Evolutionary conservation across 2,329 filamentous ascomycete genomes (phyloP).

Genomic region (Oidium heveae): DNA sequence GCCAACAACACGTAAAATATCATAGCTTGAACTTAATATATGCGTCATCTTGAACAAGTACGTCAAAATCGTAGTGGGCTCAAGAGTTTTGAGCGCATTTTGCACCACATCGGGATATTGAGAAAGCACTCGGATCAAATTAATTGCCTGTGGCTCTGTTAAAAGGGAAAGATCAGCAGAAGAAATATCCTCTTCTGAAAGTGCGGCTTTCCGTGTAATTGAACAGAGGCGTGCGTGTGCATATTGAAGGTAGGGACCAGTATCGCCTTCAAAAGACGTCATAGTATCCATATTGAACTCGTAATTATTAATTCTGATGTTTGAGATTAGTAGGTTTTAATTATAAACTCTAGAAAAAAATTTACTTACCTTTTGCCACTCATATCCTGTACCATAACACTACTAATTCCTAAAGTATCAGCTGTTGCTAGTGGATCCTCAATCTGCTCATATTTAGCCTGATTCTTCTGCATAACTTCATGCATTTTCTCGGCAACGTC

Average conservation of each 20-base stretch:
- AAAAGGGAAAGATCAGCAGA: constrained; percentile 42
- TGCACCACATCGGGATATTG: constrained; percentile 69
- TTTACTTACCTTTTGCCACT: constrained; percentile 54
- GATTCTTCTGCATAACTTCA: constrained; percentile 82
- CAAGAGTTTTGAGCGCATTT: constrained; percentile 64
- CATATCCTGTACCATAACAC: constrained; percentile 98
- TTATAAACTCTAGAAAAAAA: background rate
- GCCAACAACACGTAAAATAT: constrained; percentile 59
- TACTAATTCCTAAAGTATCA: constrained; percentile 74
- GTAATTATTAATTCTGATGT: constrained; percentile 33
- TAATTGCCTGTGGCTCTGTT: constrained; percentile 43
- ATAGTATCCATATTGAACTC: constrained; percentile 59
- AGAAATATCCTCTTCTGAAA: constrained; percentile 30
- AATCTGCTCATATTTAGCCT: constrained; percentile 73
- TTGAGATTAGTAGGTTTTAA: constrained; percentile 1
- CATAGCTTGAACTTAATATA: constrained; percentile 54
- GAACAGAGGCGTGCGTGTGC: constrained; percentile 49
- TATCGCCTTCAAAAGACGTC: constrained; percentile 67
- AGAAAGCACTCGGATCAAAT: constrained; percentile 50
- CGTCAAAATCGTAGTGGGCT: constrained; percentile 38
- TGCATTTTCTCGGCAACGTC: constrained; percentile 91
- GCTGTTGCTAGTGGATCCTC: constrained; percentile 59
- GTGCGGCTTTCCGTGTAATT: constrained; percentile 30
- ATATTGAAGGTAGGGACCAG: constrained; percentile 66
- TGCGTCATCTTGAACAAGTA: constrained; percentile 80